Percentiles rank a stretch among this genome's conserved stretches.
These are phyloP conservation scores for Bertia moriformis DNA, from an alignment of 2,329 filamentous ascomycete genomes.

Conservation along the genomic window DNA sequence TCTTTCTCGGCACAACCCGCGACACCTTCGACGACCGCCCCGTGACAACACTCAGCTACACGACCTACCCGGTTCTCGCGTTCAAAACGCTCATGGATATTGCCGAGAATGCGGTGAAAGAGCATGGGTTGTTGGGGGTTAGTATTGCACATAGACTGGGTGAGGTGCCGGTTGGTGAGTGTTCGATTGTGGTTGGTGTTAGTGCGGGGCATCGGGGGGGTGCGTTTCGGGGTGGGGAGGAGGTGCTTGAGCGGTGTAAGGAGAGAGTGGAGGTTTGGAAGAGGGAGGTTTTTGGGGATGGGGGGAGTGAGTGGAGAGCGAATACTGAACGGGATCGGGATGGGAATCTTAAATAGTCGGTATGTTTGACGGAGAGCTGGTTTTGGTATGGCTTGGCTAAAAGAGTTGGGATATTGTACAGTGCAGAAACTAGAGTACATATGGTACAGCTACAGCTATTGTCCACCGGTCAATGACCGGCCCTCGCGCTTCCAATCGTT, in stretches of 20 bases:
- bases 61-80: slow-evolving; percentile 32
- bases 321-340: slow-evolving; percentile 41
- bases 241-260: slow-evolving; percentile 49
- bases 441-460: no score
- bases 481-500: slow-evolving; percentile 34
- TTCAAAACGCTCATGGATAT: slow-evolving; percentile 28
- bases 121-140: slow-evolving; percentile 36
- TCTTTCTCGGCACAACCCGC: slow-evolving; percentile 28
- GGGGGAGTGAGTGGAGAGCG: slow-evolving; percentile 45
- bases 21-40: slow-evolving; percentile 29
- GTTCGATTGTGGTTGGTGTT: slow-evolving; percentile 49
- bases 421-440: neutral
- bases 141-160: slow-evolving; percentile 47
- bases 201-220: slow-evolving; percentile 43
- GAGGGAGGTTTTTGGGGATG: slow-evolving; percentile 42
- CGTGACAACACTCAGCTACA: slow-evolving; percentile 33
- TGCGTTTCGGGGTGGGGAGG: slow-evolving; percentile 48
- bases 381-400: neutral
- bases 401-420: neutral
- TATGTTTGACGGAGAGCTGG: slow-evolving; percentile 5
- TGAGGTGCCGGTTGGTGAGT: slow-evolving; percentile 45
- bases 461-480: neutral
- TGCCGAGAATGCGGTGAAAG: slow-evolving; percentile 22
- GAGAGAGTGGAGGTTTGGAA: slow-evolving; percentile 53
- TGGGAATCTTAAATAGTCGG: slow-evolving; percentile 18